Conservation (phyloP, 768 basidiomycete genomes). For the Crassisporium funariophilum region DNA sequence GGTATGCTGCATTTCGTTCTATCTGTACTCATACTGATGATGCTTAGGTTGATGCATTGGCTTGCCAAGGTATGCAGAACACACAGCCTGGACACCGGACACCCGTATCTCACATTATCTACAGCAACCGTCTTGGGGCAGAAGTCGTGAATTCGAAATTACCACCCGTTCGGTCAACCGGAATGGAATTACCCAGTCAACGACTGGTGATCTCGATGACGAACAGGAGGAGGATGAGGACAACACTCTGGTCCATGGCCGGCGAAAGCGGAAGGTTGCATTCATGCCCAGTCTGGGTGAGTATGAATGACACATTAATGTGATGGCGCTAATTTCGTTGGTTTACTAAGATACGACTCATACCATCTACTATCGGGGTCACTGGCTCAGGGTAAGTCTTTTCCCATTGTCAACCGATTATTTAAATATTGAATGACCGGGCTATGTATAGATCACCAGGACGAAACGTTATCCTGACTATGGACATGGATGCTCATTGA, state of each 20-base stretch:
- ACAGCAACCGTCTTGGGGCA: constrained; percentile 90
- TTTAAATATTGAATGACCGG: constrained; percentile 19
- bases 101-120: constrained; percentile 4
- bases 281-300: constrained; percentile 85
- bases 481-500: constrained; percentile 70
- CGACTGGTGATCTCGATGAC: constrained; percentile 77
- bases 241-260: constrained; percentile 62
- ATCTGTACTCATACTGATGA: no score
- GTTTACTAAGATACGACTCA: constrained; percentile 71
- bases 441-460: constrained; percentile 64
- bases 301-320: constrained; percentile 13
- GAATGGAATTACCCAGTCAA: constrained; percentile 63
- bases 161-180: constrained; percentile 76
- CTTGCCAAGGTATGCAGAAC: constrained; percentile 63
- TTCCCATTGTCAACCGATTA: constrained; percentile 9
- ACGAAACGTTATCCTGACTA: constrained; percentile 78
- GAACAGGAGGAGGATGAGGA: constrained; percentile 70
- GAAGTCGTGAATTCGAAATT: constrained; percentile 87
- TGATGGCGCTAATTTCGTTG: constrained; percentile 11
- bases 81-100: neutral
- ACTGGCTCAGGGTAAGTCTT: constrained; percentile 75
- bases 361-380: constrained; percentile 87
- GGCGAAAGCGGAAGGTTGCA: constrained; percentile 75
- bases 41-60: constrained; percentile 90
- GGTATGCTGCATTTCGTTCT: constrained; percentile 43